Evolutionary conservation across 208 protist species (phyloP).

Genomic region (Acanthamoeba lenticulata): DNA sequence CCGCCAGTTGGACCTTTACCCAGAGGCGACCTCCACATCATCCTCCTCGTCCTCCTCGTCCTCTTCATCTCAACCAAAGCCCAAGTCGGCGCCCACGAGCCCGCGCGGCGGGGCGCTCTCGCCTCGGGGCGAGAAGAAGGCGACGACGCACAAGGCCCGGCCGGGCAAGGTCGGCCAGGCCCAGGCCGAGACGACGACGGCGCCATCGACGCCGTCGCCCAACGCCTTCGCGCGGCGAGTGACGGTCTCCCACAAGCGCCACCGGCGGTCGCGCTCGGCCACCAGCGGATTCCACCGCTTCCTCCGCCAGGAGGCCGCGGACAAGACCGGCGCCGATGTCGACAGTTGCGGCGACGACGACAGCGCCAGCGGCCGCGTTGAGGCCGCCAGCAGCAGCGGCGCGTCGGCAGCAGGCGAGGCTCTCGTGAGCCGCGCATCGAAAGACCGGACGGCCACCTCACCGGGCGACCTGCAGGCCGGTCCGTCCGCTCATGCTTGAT

Average conservation of each 20-base stretch:
- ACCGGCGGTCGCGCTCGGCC: neutral
- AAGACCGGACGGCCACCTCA: neutral
- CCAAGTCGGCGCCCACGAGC: neutral
- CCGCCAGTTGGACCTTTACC: neutral
- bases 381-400: too few relatives aligned
- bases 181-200: too few relatives aligned
- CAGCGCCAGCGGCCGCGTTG: too few relatives aligned
- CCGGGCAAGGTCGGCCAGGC: too few relatives aligned
- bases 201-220: neutral
- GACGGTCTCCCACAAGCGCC: neutral
- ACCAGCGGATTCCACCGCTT: slow-evolving; percentile 21
- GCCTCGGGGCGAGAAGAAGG: too few relatives aligned
- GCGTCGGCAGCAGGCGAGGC: too few relatives aligned
- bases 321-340: neutral
- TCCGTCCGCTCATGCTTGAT: neutral
- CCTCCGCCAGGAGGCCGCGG: neutral
- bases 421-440: neutral
- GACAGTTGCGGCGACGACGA: too few relatives aligned
- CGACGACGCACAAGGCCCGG: too few relatives aligned
- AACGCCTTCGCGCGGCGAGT: neutral
- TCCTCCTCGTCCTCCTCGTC: neutral
- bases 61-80: neutral
- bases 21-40: neutral
- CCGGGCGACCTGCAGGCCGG: slow-evolving; percentile 6
- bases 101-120: neutral